Evolutionary conservation across 805 yeast species (phyloP), one percentile per base, ranked within the genome.

Genomic region (Cyberlindnera nakhonratchasimensis): DNA sequence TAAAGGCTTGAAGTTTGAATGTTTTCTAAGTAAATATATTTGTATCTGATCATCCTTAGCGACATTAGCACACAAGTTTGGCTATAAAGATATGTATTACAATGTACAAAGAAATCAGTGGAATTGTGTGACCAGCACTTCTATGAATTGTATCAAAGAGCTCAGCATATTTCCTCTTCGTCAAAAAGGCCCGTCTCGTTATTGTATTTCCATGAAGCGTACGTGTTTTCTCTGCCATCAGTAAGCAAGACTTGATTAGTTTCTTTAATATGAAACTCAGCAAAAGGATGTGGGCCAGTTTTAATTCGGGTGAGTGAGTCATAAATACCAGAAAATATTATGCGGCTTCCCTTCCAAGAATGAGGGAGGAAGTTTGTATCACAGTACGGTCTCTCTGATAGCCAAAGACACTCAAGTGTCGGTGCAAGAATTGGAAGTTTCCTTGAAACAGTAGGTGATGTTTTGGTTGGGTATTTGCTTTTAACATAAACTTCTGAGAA

Each of bases 361-460:
- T 24, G 16, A n/a, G 17, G 6, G 16, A 10, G 10, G 9, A 14
- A 13, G 10, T 19, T 20, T 2, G 26, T 6, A 10, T 16, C 25
- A 12, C 22, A 32, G 19, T 22, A 38, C 8, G 36, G 37, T 18
- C 32, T 32, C 28, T 38, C 42, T 4, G 42, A 38, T 3, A 38
- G 35, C 42, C 42, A 38, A 9, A 38, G 42, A 20, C 37, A 25
- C 19, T 38, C 32, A 3, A 38, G 22, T 10, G 42, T 32, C 3
- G 42, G 42, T 5, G 42, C 42, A 17, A 38, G 24, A 25, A 38
- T 38, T 9, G 42, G 37, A 2, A 38, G 29, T 21, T 38, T 38
- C 11, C 42, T 25, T 4, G 30, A 6, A n/a, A 26, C 37, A 3
- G 19, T 7, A n/a, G 31, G 18, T 9, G 24, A 12, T 7, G 17